Evolutionary conservation across 192 early-diverging fungal genomes (phyloP), one percentile per base, ranked within the genome.

Genomic region (Backusella macrospora): DNA sequence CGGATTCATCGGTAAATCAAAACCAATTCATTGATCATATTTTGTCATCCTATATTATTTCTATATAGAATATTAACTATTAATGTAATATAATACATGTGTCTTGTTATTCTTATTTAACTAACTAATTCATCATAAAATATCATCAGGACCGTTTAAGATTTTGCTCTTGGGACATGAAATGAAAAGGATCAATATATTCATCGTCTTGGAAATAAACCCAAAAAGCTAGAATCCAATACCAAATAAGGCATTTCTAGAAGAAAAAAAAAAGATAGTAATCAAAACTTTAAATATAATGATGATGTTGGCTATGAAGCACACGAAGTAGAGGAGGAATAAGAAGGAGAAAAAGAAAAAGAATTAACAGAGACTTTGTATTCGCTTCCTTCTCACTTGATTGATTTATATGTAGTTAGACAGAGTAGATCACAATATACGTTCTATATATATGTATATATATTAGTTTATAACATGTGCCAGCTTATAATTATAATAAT

Each of bases 1-100:
- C 49, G 18, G 49, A 52, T 52, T 52, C 18, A 52, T n/a, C 49
- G 49, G 49, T 18, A 52, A 52, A 52, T 18, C 49, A 52, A 52
- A 52, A 23, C 49, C 49, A 52, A 23, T 52, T 18, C 49, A 52
- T 52, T 52, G n/a, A 4, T 21, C 18, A 18, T 52, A 52, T 52
- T 21, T 52, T 9, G n/a, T 9, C n/a, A 18, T 34, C 29, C 0
- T 34, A 34, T 34, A 34, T 34, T 34, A 34, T 34, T 34, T 34
- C 29, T 34, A 34, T 34, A 34, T 34, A 34, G 29, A 34, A 0
- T 2, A 34, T 34, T 34, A 34, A 34, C 29, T 34, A 34, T 34
- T 34, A 34, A 34, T 34, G 29, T 2, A 34, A 34, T 34, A 34
- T 34, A 34, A 0, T 34, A 34, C 29, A 0, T 34, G n/a, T 52